Evolutionary conservation across 352 stramenopile genomes (phyloP).

Genomic region (Globisporangium sylvaticum): DNA sequence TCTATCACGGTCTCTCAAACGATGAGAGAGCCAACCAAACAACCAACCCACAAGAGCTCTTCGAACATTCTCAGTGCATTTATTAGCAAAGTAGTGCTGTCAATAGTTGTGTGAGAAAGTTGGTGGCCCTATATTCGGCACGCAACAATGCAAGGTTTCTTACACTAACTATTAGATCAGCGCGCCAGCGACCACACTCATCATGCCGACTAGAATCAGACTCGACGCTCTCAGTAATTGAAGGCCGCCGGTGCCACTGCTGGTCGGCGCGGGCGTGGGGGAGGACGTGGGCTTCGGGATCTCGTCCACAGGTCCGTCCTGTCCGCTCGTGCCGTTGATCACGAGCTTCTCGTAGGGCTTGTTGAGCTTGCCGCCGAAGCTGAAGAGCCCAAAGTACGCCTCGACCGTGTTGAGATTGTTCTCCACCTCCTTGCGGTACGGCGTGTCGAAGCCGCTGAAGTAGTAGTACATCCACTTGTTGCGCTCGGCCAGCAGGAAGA

Average conservation of each 20-base stretch:
- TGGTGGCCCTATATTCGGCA: not conserved
- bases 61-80: not conserved
- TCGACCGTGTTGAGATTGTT: constrained; percentile 41
- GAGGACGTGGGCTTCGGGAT: not conserved
- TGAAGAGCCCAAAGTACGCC: constrained; percentile 67
- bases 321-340: constrained; percentile 16
- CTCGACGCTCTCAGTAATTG: not conserved
- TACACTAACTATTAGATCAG: not conserved
- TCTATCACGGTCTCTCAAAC: not conserved
- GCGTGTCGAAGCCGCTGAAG: constrained; percentile 29
- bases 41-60: not conserved
- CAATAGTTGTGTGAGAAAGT: not conserved
- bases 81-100: not conserved
- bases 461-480: constrained; percentile 32
- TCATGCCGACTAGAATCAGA: not conserved
- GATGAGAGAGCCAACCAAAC: not conserved
- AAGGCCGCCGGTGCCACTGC: not conserved
- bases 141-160: not conserved
- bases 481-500: constrained; percentile 45
- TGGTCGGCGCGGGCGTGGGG: constrained; percentile 1
- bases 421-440: constrained; percentile 19
- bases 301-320: constrained; percentile 8
- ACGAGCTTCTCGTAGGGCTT: constrained; percentile 15
- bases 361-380: constrained; percentile 15
- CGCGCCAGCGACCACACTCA: not conserved